phyloP scores from a whole-genome alignment of 805 yeast genomes.

The Wickerhamomyces bovis region DNA sequence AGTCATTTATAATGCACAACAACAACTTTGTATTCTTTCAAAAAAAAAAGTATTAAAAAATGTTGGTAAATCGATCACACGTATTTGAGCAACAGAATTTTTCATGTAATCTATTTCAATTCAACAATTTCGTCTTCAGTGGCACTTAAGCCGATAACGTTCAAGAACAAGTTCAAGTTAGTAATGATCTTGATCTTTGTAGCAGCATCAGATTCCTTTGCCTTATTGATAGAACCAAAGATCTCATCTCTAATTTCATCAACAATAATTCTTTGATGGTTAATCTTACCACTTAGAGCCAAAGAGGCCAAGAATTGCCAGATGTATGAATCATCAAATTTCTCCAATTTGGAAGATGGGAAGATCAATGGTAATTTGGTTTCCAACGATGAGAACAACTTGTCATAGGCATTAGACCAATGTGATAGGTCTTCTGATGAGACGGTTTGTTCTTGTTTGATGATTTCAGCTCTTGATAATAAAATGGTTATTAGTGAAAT shows the following conservation, averaged over 20 bases:
- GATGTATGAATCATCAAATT: slow-evolving; percentile 44
- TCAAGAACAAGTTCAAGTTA: slow-evolving; percentile 85
- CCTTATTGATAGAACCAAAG: slow-evolving; percentile 77
- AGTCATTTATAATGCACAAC: neutral
- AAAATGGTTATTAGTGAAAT: slow-evolving; percentile 83
- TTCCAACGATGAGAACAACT: slow-evolving; percentile 71
- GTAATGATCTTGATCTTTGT: slow-evolving; percentile 57
- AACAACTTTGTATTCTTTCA: neutral
- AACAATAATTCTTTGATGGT: slow-evolving; percentile 88
- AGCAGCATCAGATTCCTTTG: slow-evolving; percentile 41
- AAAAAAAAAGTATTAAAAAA: neutral
- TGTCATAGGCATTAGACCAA: slow-evolving; percentile 82
- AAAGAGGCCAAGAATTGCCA: slow-evolving; percentile 97
- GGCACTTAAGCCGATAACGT: slow-evolving; percentile 94
- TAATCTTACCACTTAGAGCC: slow-evolving; percentile 83
- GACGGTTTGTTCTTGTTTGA: slow-evolving; percentile 70
- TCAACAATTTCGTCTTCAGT: slow-evolving; percentile 85
- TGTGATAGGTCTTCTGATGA: slow-evolving; percentile 35
- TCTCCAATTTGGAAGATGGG: slow-evolving; percentile 54
- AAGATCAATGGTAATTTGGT: slow-evolving; percentile 71
- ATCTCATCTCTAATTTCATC: slow-evolving; percentile 93
- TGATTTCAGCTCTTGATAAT: slow-evolving; percentile 85
- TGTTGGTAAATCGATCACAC: neutral
- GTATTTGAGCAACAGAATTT: neutral
- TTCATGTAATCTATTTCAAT: slow-evolving; percentile 33